Percentiles rank a stretch among this genome's conserved stretches.
These are phyloP conservation scores for Heimioporus sp. DNA, from an alignment of 768 basidiomycete genomes.

Conservation along the genomic window DNA sequence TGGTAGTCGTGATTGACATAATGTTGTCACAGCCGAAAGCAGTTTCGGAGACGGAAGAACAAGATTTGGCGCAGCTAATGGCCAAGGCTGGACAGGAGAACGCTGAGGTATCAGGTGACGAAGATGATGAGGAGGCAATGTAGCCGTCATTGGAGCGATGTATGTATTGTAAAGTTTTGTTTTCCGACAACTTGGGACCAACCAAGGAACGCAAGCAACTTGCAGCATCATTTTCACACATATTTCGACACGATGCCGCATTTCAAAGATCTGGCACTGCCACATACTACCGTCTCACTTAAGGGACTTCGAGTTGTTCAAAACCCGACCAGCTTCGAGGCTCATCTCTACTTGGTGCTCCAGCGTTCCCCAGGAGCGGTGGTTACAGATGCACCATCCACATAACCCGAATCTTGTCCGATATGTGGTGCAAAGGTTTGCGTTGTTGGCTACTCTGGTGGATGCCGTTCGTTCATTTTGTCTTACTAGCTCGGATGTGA, in stretches of 20 bases:
- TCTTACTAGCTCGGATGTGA: conserved; percentile 62
- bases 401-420: conserved; percentile 29
- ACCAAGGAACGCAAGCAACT: too few species aligned
- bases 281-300: too few species aligned
- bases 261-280: too few species aligned
- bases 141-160: conserved; percentile 3
- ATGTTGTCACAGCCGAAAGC: conserved; percentile 79
- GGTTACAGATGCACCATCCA: conserved; percentile 16
- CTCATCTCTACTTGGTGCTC: background rate
- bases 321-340: conserved; percentile 10
- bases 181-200: too few species aligned
- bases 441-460: background rate
- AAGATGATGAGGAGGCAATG: conserved; percentile 68
- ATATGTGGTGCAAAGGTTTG: conserved; percentile 33
- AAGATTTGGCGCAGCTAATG: conserved; percentile 96
- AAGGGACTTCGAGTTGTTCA: too few species aligned
- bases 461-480: background rate
- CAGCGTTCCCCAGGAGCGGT: background rate
- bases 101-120: conserved; percentile 93
- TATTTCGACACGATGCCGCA: too few species aligned
- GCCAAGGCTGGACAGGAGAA: conserved; percentile 92
- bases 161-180: too few species aligned
- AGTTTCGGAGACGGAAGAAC: conserved; percentile 95
- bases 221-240: too few species aligned
- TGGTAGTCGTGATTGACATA: background rate